These are phyloP conservation scores for Cladophialophora yegresii DNA, from an alignment of 2,329 filamentous ascomycete genomes.

Conservation along the genomic window DNA sequence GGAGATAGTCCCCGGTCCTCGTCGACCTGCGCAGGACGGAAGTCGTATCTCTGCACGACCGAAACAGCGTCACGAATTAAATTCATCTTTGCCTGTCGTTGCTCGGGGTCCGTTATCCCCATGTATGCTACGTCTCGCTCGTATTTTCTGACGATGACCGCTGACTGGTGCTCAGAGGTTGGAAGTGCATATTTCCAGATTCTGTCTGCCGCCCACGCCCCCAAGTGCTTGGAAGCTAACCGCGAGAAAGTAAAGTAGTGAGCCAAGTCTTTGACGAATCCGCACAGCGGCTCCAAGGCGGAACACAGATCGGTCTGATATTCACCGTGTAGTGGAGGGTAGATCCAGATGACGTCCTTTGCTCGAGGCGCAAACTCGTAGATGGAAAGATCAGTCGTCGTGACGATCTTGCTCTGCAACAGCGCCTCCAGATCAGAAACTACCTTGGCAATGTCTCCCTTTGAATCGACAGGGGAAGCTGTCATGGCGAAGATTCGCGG, in stretches of 20 bases:
- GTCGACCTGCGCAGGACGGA: constrained; percentile 16
- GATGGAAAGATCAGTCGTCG: constrained; percentile 63
- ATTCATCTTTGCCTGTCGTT: constrained; percentile 20
- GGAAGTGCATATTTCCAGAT: constrained; percentile 73
- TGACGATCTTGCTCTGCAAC: constrained; percentile 80
- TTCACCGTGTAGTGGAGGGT: constrained; percentile 55
- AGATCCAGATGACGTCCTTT: constrained; percentile 59
- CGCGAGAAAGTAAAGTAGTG: constrained; percentile 62
- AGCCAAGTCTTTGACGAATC: constrained; percentile 55
- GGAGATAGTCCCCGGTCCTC: constrained; percentile 47
- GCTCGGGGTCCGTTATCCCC: constrained; percentile 15
- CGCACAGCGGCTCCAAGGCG: constrained; percentile 56
- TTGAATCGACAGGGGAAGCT: constrained; percentile 87
- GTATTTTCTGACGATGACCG: constrained; percentile 21
- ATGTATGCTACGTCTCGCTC: constrained; percentile 26
- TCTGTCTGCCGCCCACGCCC: constrained; percentile 80
- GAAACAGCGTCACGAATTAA: constrained; percentile 23
- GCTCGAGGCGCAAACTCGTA: constrained; percentile 63
- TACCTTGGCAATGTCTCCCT: constrained; percentile 69
- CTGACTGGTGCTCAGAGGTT: constrained; percentile 23
- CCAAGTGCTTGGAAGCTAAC: constrained; percentile 66
- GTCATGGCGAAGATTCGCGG: constrained; percentile 95
- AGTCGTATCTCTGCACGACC: constrained; percentile 29
- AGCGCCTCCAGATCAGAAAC: constrained; percentile 71
- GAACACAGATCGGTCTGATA: constrained; percentile 67